Percentiles rank a stretch among this genome's conserved stretches.
These are phyloP conservation scores for Rhodotorula diobovata DNA, from an alignment of 768 basidiomycete species.

Conservation along the genomic window DNA sequence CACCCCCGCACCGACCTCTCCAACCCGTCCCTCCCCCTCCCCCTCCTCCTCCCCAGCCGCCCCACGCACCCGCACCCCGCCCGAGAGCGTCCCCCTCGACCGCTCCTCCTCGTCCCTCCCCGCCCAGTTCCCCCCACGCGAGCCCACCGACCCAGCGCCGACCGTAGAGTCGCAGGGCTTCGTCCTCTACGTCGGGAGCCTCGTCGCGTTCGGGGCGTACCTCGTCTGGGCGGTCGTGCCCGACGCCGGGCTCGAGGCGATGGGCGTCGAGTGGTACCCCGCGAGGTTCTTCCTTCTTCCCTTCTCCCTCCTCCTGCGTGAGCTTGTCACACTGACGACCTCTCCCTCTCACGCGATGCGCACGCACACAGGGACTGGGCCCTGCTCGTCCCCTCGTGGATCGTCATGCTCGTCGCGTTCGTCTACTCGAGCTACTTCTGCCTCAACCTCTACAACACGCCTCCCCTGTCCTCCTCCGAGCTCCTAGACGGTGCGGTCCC, in stretches of 20 bases:
- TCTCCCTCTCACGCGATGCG: no score
- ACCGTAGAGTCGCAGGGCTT: conserved; percentile 37
- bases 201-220: conserved; percentile 75
- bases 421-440: conserved; percentile 74
- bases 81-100: background rate
- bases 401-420: conserved; percentile 63
- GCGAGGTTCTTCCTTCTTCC: conserved; percentile 56
- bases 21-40: background rate
- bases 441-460: conserved; percentile 67
- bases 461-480: conserved; percentile 53
- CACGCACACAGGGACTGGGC: conserved; percentile 68
- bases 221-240: conserved; percentile 76
- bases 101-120: conserved; percentile 31
- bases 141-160: conserved; percentile 33
- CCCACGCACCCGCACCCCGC: no score
- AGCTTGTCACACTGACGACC: background rate
- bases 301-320: background rate
- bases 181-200: conserved; percentile 67
- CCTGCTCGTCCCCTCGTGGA: conserved; percentile 71
- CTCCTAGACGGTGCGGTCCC: background rate
- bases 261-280: conserved; percentile 79
- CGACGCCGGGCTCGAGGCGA: conserved; percentile 60
- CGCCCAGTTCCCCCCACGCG: conserved; percentile 35
- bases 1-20: background rate
- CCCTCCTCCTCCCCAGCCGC: background rate